Evolutionary conservation across 2,329 filamentous ascomycete species (phyloP).

Genomic region (Penicillium decumbens): DNA sequence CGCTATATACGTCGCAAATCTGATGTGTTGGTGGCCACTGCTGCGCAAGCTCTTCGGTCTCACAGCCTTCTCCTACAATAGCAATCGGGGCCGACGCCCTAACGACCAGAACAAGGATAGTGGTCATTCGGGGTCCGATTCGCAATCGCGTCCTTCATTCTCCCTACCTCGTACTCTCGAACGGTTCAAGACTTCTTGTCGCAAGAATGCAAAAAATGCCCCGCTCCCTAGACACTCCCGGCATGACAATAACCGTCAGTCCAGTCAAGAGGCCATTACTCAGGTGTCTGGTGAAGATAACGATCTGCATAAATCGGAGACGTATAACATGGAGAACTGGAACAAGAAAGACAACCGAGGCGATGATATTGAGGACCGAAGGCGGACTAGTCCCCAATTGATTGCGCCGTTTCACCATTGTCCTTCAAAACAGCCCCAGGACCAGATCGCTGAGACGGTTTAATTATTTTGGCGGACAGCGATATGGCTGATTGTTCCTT

Average conservation of each 20-base stretch:
- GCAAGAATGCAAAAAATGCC: conserved; percentile 6
- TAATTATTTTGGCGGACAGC: background rate
- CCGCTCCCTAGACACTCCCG: background rate
- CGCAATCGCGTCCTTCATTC: conserved; percentile 21
- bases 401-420: background rate
- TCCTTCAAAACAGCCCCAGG: background rate
- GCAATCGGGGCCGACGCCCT: conserved; percentile 20
- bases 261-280: conserved; percentile 21
- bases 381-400: conserved; percentile 2
- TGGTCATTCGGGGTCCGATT: conserved; percentile 12
- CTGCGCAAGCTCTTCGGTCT: conserved; percentile 29
- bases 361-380: conserved; percentile 8
- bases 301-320: conserved; percentile 8
- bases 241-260: conserved; percentile 4
- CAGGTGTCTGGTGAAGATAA: conserved; percentile 11
- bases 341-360: background rate
- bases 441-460: background rate
- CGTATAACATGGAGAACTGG: conserved; percentile 14
- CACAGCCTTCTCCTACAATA: conserved; percentile 27
- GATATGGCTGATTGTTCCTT: background rate
- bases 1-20: conserved; percentile 45
- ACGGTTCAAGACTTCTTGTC: conserved; percentile 6
- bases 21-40: conserved; percentile 34
- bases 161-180: conserved; percentile 13
- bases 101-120: conserved; percentile 8